Conservation (phyloP, 805 yeast genomes). For the Alloascoidea africana region DNA sequence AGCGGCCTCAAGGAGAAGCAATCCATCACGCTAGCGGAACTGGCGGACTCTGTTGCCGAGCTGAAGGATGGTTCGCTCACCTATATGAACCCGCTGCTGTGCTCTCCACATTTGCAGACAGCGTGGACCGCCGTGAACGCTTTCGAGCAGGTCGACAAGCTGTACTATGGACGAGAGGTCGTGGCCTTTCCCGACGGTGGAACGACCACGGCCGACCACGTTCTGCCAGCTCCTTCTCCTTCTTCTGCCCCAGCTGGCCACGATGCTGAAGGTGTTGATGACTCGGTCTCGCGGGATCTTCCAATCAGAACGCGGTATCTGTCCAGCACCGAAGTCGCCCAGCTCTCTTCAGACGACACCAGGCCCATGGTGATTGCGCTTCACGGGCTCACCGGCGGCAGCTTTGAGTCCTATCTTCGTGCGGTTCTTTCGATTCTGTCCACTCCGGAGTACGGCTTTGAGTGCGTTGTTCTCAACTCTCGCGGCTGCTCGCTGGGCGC, state of each 20-base stretch:
- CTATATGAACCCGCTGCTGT: slow-evolving; percentile 44
- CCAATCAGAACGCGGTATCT: slow-evolving; percentile 37
- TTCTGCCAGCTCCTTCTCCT: slow-evolving; percentile 21
- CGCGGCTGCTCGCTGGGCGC: slow-evolving; percentile 67
- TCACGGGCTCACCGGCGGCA: slow-evolving; percentile 78
- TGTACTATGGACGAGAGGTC: slow-evolving; percentile 64
- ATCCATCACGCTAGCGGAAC: slow-evolving; percentile 13
- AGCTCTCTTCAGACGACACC: slow-evolving; percentile 15
- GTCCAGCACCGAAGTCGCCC: slow-evolving; percentile 26
- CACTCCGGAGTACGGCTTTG: slow-evolving; percentile 26
- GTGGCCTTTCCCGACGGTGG: slow-evolving; percentile 51
- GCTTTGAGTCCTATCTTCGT: slow-evolving; percentile 66
- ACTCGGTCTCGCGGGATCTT: slow-evolving; percentile 15
- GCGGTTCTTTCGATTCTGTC: slow-evolving; percentile 32
- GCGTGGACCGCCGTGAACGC: slow-evolving; percentile 44
- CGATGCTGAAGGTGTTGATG: slow-evolving; percentile 13
- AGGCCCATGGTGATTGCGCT: slow-evolving; percentile 49
- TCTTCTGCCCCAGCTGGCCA: slow-evolving; percentile 11
- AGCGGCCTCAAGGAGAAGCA: slow-evolving; percentile 9
- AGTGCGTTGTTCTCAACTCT: slow-evolving; percentile 51
- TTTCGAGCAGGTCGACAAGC: slow-evolving; percentile 32
- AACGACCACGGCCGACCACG: slow-evolving; percentile 62
- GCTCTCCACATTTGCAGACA: slow-evolving; percentile 70
- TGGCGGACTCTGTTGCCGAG: slow-evolving; percentile 26
- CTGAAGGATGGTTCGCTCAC: slow-evolving; percentile 32